Evolutionary conservation across 202 grass and related monocot species (phyloP).

Genomic region (Carex sylvatica): DNA sequence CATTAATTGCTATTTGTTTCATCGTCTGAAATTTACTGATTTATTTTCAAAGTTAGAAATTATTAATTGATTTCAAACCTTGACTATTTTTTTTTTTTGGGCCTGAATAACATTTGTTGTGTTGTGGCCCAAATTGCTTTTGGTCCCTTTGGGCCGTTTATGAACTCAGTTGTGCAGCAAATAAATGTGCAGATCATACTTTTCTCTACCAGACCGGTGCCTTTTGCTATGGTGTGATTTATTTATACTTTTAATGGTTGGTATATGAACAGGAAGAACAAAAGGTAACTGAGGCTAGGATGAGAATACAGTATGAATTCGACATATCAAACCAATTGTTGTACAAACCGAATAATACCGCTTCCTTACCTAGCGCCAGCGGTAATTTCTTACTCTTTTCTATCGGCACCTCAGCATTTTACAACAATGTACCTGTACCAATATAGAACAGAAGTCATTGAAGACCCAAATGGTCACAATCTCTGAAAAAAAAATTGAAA

Average conservation of each 20-base stretch:
- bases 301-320: conserved; percentile 37
- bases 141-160: no score
- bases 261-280: conserved; percentile 36
- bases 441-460: neutral
- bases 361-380: neutral
- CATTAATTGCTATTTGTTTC: neutral
- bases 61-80: neutral
- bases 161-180: neutral
- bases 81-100: neutral
- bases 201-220: neutral
- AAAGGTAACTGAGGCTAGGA: conserved; percentile 33
- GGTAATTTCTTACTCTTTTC: conserved; percentile 14
- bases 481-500: neutral
- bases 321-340: conserved; percentile 10
- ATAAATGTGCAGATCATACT: neutral
- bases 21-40: neutral
- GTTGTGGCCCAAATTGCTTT: no score
- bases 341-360: neutral
- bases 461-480: neutral
- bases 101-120: no score
- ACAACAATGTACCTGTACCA: neutral
- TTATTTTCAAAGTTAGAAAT: neutral
- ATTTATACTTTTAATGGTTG: neutral
- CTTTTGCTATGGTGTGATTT: neutral
- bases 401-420: neutral